These are phyloP conservation scores for Agastache rugosa DNA, from an alignment of 257 asterid species.

Conservation along the genomic window DNA sequence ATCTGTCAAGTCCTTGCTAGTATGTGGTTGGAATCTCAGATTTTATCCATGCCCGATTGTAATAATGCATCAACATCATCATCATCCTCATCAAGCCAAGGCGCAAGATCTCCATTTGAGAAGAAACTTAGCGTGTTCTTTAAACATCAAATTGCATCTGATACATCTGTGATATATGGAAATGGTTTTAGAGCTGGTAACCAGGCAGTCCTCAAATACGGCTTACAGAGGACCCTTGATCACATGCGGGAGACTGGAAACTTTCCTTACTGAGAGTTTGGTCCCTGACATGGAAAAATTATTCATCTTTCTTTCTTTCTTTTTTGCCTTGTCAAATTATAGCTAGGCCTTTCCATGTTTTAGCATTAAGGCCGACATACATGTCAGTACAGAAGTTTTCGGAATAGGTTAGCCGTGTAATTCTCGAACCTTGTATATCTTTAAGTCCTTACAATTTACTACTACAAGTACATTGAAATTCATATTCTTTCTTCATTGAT, in stretches of 20 bases:
- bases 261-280: slow-evolving; percentile 53
- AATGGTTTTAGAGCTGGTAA: slow-evolving; percentile 91
- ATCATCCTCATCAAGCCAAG: slow-evolving; percentile 40
- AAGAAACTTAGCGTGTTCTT: slow-evolving; percentile 77
- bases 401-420: slow-evolving; percentile 41
- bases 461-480: slow-evolving; percentile 34
- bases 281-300: slow-evolving; percentile 5
- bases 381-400: slow-evolving; percentile 43
- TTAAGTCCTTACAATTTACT: slow-evolving; percentile 27
- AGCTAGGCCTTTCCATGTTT: slow-evolving; percentile 35
- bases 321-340: slow-evolving; percentile 11
- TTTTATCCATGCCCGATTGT: slow-evolving; percentile 47
- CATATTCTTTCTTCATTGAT: slow-evolving; percentile 22
- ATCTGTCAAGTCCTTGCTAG: slow-evolving; percentile 94
- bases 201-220: slow-evolving; percentile 77
- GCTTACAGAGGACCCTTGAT: slow-evolving; percentile 75
- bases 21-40: slow-evolving; percentile 90
- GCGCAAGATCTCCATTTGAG: slow-evolving; percentile 74
- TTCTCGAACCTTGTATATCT: slow-evolving; percentile 42
- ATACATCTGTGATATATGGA: slow-evolving; percentile 83
- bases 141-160: slow-evolving; percentile 91
- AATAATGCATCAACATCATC: slow-evolving; percentile 52
- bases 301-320: neutral
- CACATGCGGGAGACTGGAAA: slow-evolving; percentile 83
- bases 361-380: slow-evolving; percentile 34